phyloP scores from a whole-genome alignment of 805 yeast genomes.

The Dipodascus geniculatus region DNA sequence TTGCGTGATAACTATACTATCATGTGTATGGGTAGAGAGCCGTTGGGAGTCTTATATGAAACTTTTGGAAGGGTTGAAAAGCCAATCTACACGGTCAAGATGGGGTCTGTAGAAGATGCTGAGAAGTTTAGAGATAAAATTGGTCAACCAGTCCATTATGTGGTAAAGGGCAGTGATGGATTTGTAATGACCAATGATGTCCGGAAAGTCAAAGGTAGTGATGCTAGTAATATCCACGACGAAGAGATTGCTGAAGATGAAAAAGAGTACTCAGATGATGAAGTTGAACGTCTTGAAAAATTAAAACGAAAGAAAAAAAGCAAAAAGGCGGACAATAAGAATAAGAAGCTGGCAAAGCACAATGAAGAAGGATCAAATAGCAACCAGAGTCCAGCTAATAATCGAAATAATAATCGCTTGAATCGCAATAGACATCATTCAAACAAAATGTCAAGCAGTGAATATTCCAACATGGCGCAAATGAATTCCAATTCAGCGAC shows the following conservation, averaged over 20 bases:
- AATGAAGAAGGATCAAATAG: not conserved
- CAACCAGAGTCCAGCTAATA: not conserved
- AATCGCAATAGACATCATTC: too few species aligned
- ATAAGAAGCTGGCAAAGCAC: constrained; percentile 7
- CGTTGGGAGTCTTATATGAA: constrained; percentile 73
- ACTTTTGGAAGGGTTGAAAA: constrained; percentile 78
- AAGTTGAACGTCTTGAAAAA: constrained; percentile 65
- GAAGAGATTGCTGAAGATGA: constrained; percentile 91
- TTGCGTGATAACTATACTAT: constrained; percentile 64
- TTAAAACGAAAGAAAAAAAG: constrained; percentile 50
- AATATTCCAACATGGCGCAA: not conserved
- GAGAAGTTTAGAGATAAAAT: constrained; percentile 34
- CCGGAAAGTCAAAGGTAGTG: constrained; percentile 69
- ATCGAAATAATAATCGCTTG: not conserved
- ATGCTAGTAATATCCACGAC: constrained; percentile 90
- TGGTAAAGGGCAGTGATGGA: constrained; percentile 60
- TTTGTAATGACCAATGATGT: constrained; percentile 68
- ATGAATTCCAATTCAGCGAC: not conserved
- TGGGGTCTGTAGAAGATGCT: constrained; percentile 40
- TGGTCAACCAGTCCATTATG: constrained; percentile 57
- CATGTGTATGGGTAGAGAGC: constrained; percentile 58
- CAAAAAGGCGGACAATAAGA: constrained; percentile 27
- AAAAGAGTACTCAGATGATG: constrained; percentile 93
- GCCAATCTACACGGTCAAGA: constrained; percentile 72
- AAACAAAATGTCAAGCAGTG: too few species aligned